Percentiles rank a stretch among this genome's conserved stretches.
phyloP scores from a whole-genome alignment of 768 basidiomycete genomes.

The Pseudohyphozyma bogoriensis region DNA sequence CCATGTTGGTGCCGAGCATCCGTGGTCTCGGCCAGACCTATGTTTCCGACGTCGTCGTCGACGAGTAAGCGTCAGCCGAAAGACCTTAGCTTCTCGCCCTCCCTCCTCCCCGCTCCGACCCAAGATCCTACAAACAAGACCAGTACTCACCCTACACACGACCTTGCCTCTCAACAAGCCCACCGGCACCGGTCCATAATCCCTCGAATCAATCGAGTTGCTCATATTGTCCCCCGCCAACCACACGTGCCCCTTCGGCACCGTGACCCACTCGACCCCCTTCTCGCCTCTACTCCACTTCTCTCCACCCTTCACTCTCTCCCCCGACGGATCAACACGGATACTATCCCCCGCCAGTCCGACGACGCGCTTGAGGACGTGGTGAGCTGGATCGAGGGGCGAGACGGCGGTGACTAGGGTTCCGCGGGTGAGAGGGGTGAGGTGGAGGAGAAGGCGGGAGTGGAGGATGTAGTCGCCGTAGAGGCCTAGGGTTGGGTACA shows the following conservation, averaged over 20 bases:
- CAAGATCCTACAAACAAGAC: no score
- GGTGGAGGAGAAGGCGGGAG: slow-evolving; percentile 15
- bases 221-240: slow-evolving; percentile 78
- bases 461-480: slow-evolving; percentile 22
- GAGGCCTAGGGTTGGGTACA: slow-evolving; percentile 25
- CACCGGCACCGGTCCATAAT: slow-evolving; percentile 85
- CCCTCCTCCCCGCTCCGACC: no score
- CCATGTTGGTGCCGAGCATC: not conserved
- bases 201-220: slow-evolving; percentile 73
- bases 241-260: slow-evolving; percentile 86
- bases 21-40: slow-evolving; percentile 20
- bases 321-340: slow-evolving; percentile 65
- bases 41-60: no score
- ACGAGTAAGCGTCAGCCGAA: no score
- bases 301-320: slow-evolving; percentile 22
- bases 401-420: slow-evolving; percentile 26
- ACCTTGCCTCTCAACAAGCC: slow-evolving; percentile 62
- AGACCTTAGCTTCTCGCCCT: no score
- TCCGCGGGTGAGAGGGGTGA: slow-evolving; percentile 15
- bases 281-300: slow-evolving; percentile 6
- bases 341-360: slow-evolving; percentile 82
- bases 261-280: slow-evolving; percentile 50
- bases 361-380: slow-evolving; percentile 60
- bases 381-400: slow-evolving; percentile 17
- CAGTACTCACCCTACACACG: slow-evolving; percentile 32